A percentile compares a stretch with the other conserved stretches of the same genome.
phyloP scores from a whole-genome alignment of 1,284 basidiomycete genomes.

The Ustilago nuda region DNA sequence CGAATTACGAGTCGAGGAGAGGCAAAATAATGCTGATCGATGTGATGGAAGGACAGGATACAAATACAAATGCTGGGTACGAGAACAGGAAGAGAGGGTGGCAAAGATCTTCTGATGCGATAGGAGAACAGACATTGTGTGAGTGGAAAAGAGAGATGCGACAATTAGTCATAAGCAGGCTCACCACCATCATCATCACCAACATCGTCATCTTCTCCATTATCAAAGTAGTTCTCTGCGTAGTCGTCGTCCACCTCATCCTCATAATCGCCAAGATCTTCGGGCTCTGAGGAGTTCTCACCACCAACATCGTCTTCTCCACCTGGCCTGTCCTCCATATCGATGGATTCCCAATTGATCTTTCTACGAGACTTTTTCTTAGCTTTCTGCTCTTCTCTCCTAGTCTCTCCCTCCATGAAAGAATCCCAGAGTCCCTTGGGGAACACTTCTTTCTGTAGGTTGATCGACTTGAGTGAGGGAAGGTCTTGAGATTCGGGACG shows the following conservation, averaged over 20 bases:
- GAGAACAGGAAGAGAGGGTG: neutral
- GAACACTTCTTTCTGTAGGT: constrained; percentile 62
- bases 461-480: constrained; percentile 53
- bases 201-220: constrained; percentile 65
- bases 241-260: constrained; percentile 69
- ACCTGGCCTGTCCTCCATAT: constrained; percentile 52
- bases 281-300: constrained; percentile 58
- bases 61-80: constrained; percentile 35
- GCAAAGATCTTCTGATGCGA: neutral
- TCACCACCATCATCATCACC: constrained; percentile 62
- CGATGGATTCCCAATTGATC: constrained; percentile 63
- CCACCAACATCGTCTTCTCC: constrained; percentile 56
- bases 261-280: constrained; percentile 65
- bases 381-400: constrained; percentile 49
- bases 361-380: constrained; percentile 46
- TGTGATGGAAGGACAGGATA: constrained; percentile 13
- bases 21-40: too few species aligned
- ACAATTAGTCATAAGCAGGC: constrained; percentile 57
- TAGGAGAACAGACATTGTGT: neutral
- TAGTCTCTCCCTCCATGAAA: constrained; percentile 63
- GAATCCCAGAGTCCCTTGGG: constrained; percentile 63
- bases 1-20: too few species aligned
- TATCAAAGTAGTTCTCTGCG: constrained; percentile 68
- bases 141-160: neutral
- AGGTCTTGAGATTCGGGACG: constrained; percentile 52